Evolutionary conservation across 108 stramenopile genomes (phyloP).

Genomic region (Fragilaria crotonensis): DNA sequence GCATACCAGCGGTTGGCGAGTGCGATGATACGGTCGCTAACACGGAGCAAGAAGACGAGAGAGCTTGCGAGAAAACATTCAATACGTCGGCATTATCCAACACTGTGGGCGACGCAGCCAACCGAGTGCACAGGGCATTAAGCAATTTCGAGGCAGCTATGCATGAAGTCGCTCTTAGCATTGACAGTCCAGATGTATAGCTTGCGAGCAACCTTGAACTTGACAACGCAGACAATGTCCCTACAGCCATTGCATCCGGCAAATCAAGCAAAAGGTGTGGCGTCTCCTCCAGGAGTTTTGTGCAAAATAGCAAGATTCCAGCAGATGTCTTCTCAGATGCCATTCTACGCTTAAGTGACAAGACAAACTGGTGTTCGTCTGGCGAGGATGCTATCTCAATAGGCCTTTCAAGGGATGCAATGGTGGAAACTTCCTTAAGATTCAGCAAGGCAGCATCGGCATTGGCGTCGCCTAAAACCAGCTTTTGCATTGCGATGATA

Average conservation of each 20-base stretch:
- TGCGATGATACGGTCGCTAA: slow-evolving; percentile 29
- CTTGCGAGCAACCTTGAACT: slow-evolving; percentile 5
- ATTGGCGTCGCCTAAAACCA: slow-evolving; percentile 45
- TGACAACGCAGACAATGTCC: slow-evolving; percentile 30
- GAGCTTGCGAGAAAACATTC: slow-evolving; percentile 22
- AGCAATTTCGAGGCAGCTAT: slow-evolving; percentile 52
- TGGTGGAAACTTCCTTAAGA: slow-evolving; percentile 6
- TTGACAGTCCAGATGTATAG: slow-evolving; percentile 20
- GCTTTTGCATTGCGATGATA: slow-evolving; percentile 25
- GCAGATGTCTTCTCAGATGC: slow-evolving; percentile 37
- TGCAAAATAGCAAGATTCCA: slow-evolving; percentile 22
- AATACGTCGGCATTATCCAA: slow-evolving; percentile 11
- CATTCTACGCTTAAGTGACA: slow-evolving; percentile 43
- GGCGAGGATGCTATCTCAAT: background rate
- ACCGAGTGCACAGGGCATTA: slow-evolving; percentile 45
- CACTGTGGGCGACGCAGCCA: slow-evolving; percentile 8
- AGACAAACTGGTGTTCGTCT: slow-evolving; percentile 4
- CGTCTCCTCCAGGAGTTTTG: slow-evolving; percentile 49
- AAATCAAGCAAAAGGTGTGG: slow-evolving; percentile 35
- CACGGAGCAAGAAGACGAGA: slow-evolving; percentile 34
- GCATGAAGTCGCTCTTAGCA: slow-evolving; percentile 20
- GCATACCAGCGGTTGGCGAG: slow-evolving; percentile 15
- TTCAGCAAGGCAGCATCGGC: slow-evolving; percentile 15
- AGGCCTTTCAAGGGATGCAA: background rate
- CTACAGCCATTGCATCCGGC: slow-evolving; percentile 15